Percentiles rank a stretch among this genome's conserved stretches.
Evolutionary conservation across 192 early-diverging fungal species (phyloP).

Genomic region (Backusella circina): DNA sequence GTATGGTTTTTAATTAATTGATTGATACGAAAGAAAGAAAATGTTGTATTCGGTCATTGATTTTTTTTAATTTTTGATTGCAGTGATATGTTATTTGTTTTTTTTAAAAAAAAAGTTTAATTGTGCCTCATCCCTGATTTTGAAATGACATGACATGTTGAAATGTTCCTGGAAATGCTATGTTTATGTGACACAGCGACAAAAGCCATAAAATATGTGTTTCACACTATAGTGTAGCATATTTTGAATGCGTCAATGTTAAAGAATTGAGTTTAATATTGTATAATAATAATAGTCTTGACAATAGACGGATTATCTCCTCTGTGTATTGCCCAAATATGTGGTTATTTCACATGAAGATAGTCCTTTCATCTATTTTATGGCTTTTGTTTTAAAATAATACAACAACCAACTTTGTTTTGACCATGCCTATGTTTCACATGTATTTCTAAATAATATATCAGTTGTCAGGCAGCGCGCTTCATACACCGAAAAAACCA

Average conservation of each 20-base stretch:
- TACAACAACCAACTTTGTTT: not conserved
- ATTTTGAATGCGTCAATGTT: not conserved
- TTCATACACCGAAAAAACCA: not conserved
- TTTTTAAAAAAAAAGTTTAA: not conserved
- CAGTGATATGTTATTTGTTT: not conserved
- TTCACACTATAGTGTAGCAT: not conserved
- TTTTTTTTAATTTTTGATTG: not conserved
- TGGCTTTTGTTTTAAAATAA: not conserved
- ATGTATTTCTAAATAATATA: not conserved
- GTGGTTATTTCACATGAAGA: not conserved
- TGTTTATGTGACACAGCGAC: not conserved
- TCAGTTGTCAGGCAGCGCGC: not conserved
- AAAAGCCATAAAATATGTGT: not conserved
- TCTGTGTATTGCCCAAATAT: not conserved
- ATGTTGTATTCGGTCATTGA: not conserved
- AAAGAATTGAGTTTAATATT: not conserved
- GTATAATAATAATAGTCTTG: not conserved
- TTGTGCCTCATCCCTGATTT: not conserved
- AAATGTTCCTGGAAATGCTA: not conserved
- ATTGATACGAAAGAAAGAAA: not conserved
- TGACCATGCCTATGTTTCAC: not conserved
- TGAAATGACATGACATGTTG: not conserved
- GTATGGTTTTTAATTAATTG: not conserved
- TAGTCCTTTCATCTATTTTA: not conserved
- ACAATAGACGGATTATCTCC: not conserved